Evolutionary conservation across 2,329 filamentous ascomycete species (phyloP).

Genomic region (Colletotrichum acutatum): DNA sequence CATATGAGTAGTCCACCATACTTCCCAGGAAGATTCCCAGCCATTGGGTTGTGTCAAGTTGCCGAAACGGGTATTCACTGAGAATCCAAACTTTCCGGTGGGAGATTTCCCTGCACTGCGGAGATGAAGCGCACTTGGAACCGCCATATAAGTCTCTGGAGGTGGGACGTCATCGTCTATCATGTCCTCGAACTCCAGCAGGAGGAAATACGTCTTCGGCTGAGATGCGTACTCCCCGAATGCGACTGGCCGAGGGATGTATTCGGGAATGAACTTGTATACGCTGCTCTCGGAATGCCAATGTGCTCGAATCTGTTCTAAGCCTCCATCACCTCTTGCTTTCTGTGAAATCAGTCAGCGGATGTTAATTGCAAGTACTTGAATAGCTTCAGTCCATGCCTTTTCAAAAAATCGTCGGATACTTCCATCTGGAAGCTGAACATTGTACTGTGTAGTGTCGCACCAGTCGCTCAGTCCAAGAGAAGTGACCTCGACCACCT

Average conservation of each 20-base stretch:
- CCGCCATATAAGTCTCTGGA: slow-evolving; percentile 35
- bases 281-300: background rate
- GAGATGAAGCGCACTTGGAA: slow-evolving; percentile 38
- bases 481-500: background rate
- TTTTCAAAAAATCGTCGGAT: background rate
- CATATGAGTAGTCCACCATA: slow-evolving; percentile 39
- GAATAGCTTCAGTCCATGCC: background rate
- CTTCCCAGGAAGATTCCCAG: slow-evolving; percentile 40
- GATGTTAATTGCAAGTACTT: background rate
- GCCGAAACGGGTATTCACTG: background rate
- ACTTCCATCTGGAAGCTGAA: slow-evolving; percentile 32
- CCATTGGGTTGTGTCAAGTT: slow-evolving; percentile 38
- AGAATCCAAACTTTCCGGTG: slow-evolving; percentile 39
- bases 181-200: slow-evolving; percentile 41
- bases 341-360: background rate
- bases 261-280: background rate
- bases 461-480: slow-evolving; percentile 38
- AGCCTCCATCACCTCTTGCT: background rate
- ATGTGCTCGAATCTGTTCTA: background rate
- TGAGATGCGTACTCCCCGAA: slow-evolving; percentile 32
- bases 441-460: slow-evolving; percentile 14
- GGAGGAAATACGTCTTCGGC: slow-evolving; percentile 40
- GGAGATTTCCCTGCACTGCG: slow-evolving; percentile 41
- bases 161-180: slow-evolving; percentile 39
- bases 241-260: background rate